Evolutionary conservation across 2,329 filamentous ascomycete genomes (phyloP).

Genomic region (Aspergillus latus): DNA sequence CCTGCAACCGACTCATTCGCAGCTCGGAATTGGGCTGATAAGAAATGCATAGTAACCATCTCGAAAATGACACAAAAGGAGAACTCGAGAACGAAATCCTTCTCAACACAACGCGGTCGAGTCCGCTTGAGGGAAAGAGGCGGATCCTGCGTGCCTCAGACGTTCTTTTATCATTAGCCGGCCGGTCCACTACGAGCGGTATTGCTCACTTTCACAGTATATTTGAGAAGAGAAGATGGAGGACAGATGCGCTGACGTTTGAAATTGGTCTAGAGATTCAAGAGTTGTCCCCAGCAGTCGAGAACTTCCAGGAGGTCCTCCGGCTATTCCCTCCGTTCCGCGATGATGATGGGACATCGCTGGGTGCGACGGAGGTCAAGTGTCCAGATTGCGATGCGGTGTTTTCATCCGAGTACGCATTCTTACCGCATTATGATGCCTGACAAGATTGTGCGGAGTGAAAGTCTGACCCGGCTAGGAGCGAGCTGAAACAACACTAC

Average conservation of each 20-base stretch:
- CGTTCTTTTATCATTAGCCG: slow-evolving; percentile 23
- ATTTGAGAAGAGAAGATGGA: neutral
- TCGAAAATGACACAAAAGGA: slow-evolving; percentile 14
- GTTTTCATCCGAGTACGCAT: slow-evolving; percentile 30
- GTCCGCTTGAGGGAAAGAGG: slow-evolving; percentile 17
- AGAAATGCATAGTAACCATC: neutral
- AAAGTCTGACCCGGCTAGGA: slow-evolving; percentile 15
- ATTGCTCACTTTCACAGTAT: neutral
- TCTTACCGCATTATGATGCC: neutral
- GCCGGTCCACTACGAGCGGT: slow-evolving; percentile 20
- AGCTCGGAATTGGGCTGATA: neutral
- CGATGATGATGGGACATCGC: slow-evolving; percentile 25
- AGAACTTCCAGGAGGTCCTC: slow-evolving; percentile 28
- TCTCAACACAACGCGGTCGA: slow-evolving; percentile 17
- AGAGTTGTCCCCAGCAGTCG: slow-evolving; percentile 21
- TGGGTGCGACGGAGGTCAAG: slow-evolving; percentile 23
- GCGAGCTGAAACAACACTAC: slow-evolving; percentile 30
- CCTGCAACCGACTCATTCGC: too few species aligned
- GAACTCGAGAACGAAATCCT: slow-evolving; percentile 24
- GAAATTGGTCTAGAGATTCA: slow-evolving; percentile 11
- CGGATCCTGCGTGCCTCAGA: slow-evolving; percentile 26
- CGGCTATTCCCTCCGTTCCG: slow-evolving; percentile 30
- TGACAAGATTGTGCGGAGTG: neutral
- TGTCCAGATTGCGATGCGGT: slow-evolving; percentile 34
- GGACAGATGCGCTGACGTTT: slow-evolving; percentile 4